phyloP scores from a whole-genome alignment of 2,329 filamentous ascomycete genomes.

The Pyrenochaeta sp. region DNA sequence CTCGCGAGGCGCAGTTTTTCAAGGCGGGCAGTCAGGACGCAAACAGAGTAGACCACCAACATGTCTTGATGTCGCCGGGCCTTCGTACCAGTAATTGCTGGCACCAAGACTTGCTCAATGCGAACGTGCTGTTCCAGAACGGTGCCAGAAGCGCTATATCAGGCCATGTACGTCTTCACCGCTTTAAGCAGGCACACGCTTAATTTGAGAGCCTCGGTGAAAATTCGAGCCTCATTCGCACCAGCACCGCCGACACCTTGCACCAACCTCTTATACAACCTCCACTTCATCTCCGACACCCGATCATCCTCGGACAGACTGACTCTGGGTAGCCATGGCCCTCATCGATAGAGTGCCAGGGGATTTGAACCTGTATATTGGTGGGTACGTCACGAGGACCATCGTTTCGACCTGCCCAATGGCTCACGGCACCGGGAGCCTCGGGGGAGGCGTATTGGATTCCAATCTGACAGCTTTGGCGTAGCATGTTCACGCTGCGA shows the following conservation, averaged over 20 bases:
- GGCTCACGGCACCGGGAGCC: constrained; percentile 2
- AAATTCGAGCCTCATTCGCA: constrained; percentile 28
- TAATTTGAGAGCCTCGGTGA: constrained; percentile 30
- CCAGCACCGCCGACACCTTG: constrained; percentile 21
- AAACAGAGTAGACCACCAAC: not conserved
- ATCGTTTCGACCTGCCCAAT: constrained; percentile 25
- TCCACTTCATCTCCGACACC: constrained; percentile 29
- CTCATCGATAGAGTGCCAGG: constrained; percentile 73
- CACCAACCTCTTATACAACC: constrained; percentile 18
- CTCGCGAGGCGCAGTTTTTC: not conserved
- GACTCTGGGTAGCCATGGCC: constrained; percentile 56
- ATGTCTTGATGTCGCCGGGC: not conserved
- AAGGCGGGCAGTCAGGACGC: not conserved
- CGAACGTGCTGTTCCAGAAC: constrained; percentile 1
- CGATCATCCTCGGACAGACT: constrained; percentile 20
- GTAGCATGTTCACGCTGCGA: constrained; percentile 80
- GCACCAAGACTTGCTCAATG: not conserved
- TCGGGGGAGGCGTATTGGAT: constrained; percentile 15
- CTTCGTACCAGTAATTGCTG: not conserved
- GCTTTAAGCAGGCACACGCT: constrained; percentile 11
- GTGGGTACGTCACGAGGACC: constrained; percentile 68
- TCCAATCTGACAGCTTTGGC: constrained; percentile 34
- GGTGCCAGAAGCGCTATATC: constrained; percentile 16
- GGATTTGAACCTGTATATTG: constrained; percentile 76
- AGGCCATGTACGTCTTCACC: constrained; percentile 18